Evolutionary conservation across 2,329 filamentous ascomycete genomes (phyloP).

Genomic region (Pseudocercospora musae): DNA sequence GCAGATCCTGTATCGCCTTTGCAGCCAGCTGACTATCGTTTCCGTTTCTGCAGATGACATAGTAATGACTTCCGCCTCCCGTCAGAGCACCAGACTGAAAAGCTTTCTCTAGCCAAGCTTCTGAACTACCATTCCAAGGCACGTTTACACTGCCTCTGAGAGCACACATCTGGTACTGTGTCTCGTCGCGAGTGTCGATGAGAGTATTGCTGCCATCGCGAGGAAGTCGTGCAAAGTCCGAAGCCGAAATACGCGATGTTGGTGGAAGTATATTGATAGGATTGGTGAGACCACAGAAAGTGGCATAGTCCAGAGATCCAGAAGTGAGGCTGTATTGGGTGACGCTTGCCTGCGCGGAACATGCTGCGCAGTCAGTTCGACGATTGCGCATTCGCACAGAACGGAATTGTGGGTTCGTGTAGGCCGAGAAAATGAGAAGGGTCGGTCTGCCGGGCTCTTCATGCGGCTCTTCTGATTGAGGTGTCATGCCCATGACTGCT

Average conservation of each 20-base stretch:
- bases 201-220: constrained; percentile 53
- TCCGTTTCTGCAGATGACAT: constrained; percentile 69
- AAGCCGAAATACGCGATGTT: constrained; percentile 65
- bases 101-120: constrained; percentile 31
- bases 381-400: constrained; percentile 70
- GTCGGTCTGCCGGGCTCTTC: constrained; percentile 35
- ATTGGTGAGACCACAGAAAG: constrained; percentile 70
- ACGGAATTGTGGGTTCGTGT: constrained; percentile 60
- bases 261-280: constrained; percentile 57
- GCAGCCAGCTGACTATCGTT: constrained; percentile 75
- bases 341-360: constrained; percentile 62
- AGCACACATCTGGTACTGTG: constrained; percentile 77
- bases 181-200: constrained; percentile 79
- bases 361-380: constrained; percentile 71
- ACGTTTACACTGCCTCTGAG: constrained; percentile 74
- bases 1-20: constrained; percentile 61
- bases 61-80: constrained; percentile 37
- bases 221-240: constrained; percentile 52
- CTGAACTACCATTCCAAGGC: constrained; percentile 57
- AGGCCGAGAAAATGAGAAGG: constrained; percentile 56
- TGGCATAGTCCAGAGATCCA: constrained; percentile 66
- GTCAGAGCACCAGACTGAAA: constrained; percentile 19
- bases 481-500: constrained; percentile 16
- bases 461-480: constrained; percentile 17
- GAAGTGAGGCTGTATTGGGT: constrained; percentile 56